A percentile compares a stretch with the other conserved stretches of the same genome.
Conservation (phyloP, 495 filamentous ascomycete species). For the Jackrogersella minutella region DNA sequence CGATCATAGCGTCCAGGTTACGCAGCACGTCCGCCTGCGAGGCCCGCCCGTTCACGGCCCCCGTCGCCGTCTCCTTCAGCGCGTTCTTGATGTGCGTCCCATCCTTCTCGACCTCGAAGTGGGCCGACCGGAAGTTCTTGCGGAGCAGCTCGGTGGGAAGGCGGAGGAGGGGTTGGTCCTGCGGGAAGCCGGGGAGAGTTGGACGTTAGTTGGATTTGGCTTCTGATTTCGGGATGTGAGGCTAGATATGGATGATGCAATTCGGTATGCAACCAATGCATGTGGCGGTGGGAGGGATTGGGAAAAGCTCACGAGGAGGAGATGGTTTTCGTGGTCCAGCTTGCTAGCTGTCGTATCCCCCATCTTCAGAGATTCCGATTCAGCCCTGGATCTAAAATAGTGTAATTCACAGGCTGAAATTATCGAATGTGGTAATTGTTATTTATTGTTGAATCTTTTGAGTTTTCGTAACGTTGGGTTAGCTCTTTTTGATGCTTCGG, state of each 20-base stretch:
- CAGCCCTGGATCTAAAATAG: background rate
- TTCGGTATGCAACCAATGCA: too few relatives aligned
- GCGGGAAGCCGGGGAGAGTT: background rate
- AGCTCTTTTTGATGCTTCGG: slow-evolving; percentile 6
- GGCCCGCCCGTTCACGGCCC: slow-evolving; percentile 66
- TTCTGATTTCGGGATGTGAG: too few relatives aligned
- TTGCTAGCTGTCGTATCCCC: slow-evolving; percentile 53
- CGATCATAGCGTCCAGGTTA: slow-evolving; percentile 83
- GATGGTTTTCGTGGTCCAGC: slow-evolving; percentile 58
- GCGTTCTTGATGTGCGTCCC: slow-evolving; percentile 71
- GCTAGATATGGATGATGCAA: too few relatives aligned
- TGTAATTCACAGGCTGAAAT: background rate
- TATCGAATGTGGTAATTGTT: background rate
- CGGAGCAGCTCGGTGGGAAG: slow-evolving; percentile 90
- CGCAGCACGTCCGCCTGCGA: slow-evolving; percentile 74
- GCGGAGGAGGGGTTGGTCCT: slow-evolving; percentile 96
- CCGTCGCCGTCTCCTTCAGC: slow-evolving; percentile 73
- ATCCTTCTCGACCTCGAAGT: slow-evolving; percentile 82
- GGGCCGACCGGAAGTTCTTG: slow-evolving; percentile 90
- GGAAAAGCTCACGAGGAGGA: slow-evolving; percentile 51
- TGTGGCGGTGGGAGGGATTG: too few relatives aligned
- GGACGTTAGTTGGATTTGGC: too few relatives aligned
- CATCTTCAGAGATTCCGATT: slow-evolving; percentile 44
- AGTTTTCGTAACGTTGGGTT: slow-evolving; percentile 4
- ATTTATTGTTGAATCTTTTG: background rate